Percentiles rank a stretch among this genome's conserved stretches.
Evolutionary conservation across 768 basidiomycete species (phyloP).

Genomic region (Kwoniella sp.): DNA sequence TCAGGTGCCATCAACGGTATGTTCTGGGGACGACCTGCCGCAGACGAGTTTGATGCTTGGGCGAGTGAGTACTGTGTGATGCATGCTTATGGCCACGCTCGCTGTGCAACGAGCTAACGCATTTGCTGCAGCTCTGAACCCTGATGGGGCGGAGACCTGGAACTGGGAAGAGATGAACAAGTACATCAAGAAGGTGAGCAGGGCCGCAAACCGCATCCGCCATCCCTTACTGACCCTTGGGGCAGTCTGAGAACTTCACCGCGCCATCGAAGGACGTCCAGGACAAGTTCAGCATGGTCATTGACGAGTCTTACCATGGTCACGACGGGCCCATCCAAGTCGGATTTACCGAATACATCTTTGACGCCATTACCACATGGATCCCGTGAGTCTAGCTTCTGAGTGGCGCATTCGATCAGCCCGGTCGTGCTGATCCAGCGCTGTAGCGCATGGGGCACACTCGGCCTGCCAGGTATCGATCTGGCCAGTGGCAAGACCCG

Average conservation of each 20-base stretch:
- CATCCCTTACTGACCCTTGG: conserved; percentile 54
- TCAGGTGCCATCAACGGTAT: conserved; percentile 67
- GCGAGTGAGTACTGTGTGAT: conserved; percentile 22
- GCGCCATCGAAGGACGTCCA: conserved; percentile 54
- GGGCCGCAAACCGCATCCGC: conserved; percentile 55
- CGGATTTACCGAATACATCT: conserved; percentile 53
- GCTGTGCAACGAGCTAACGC: neutral
- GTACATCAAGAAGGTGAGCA: conserved; percentile 47
- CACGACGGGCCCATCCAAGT: conserved; percentile 57
- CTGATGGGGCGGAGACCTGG: conserved; percentile 37
- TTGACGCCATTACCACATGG: conserved; percentile 59
- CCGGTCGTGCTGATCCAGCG: conserved; percentile 18
- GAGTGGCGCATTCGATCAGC: conserved; percentile 49
- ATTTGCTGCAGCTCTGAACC: conserved; percentile 48
- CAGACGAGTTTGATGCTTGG: conserved; percentile 38
- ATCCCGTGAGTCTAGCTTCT: conserved; percentile 48
- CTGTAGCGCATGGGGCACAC: conserved; percentile 25
- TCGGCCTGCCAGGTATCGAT: conserved; percentile 44
- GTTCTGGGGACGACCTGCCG: conserved; percentile 53
- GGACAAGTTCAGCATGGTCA: conserved; percentile 54
- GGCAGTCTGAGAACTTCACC: conserved; percentile 59
- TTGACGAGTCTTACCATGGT: conserved; percentile 56
- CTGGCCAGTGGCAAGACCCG: conserved; percentile 52
- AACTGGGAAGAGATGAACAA: conserved; percentile 39
- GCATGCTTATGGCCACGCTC: too few species aligned